A percentile compares a stretch with the other conserved stretches of the same genome.
phyloP scores from a whole-genome alignment of 129 eudicot species.

The Flaveria sonorensis region DNA sequence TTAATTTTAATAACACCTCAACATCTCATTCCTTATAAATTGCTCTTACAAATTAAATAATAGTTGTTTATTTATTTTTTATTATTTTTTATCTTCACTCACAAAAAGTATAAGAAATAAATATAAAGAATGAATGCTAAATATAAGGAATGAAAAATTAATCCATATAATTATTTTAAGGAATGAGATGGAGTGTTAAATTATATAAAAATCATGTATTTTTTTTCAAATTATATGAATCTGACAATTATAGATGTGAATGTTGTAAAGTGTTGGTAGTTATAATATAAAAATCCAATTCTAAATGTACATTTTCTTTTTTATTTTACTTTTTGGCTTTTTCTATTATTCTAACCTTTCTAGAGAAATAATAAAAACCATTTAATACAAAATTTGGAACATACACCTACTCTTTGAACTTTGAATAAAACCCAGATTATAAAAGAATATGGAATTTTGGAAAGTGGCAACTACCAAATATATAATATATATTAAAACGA shows the following conservation, averaged over 20 bases:
- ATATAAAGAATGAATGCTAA: too few relatives aligned
- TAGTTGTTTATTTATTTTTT: not conserved
- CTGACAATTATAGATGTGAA: too few relatives aligned
- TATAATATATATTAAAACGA: not conserved
- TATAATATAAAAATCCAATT: not conserved
- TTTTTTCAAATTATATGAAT: too few relatives aligned
- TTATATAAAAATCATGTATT: too few relatives aligned
- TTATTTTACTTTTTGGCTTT: not conserved
- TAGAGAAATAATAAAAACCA: not conserved
- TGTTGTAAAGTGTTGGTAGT: not conserved
- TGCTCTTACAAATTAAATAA: too few relatives aligned
- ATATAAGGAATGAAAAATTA: too few relatives aligned
- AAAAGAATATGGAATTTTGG: conserved; percentile 9
- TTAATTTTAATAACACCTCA: too few relatives aligned
- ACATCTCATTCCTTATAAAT: too few relatives aligned
- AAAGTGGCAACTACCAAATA: conserved; percentile 8
- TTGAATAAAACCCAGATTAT: not conserved
- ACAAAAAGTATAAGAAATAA: too few relatives aligned
- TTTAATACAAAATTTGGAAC: not conserved
- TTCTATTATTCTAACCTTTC: not conserved
- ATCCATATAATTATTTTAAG: too few relatives aligned
- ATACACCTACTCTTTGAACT: conserved; percentile 13
- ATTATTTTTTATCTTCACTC: too few relatives aligned
- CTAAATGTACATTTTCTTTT: not conserved
- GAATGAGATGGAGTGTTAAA: too few relatives aligned